Conservation (phyloP, 2,329 filamentous ascomycete genomes). For the Rhinocladiella mackenziei region DNA sequence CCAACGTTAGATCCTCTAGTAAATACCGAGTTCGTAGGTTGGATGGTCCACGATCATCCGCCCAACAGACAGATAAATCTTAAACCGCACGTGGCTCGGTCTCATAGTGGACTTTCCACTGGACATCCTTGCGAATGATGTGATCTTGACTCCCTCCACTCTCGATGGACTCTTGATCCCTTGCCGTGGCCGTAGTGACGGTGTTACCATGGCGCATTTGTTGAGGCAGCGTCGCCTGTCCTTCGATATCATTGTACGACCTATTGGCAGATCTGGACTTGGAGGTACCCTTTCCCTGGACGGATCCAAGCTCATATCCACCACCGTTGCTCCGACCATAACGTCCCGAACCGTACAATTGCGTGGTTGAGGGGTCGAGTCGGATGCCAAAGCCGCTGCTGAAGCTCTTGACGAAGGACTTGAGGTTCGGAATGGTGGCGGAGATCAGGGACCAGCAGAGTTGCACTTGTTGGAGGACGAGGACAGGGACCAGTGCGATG, state of each 20-base stretch:
- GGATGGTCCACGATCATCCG: too few species aligned
- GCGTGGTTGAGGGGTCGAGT: conserved; percentile 20
- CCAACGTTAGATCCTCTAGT: too few species aligned
- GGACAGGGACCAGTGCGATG: conserved; percentile 33
- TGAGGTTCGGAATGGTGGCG: conserved; percentile 42
- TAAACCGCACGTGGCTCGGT: too few species aligned
- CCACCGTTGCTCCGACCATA: conserved; percentile 1
- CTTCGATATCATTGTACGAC: conserved; percentile 19
- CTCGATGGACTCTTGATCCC: conserved; percentile 24
- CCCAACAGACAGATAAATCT: too few species aligned
- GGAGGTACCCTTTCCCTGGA: conserved; percentile 10
- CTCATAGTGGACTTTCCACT: conserved; percentile 26
- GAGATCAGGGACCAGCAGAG: conserved; percentile 42
- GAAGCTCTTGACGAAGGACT: conserved; percentile 41
- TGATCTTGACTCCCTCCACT: conserved; percentile 24
- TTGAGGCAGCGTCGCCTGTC: conserved; percentile 3
- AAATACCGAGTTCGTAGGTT: too few species aligned
- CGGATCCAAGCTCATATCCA: conserved; percentile 14
- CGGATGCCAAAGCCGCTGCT: conserved; percentile 38
- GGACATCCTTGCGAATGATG: conserved; percentile 27
- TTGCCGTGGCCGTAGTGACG: not conserved
- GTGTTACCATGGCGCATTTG: conserved; percentile 5
- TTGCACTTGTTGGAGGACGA: conserved; percentile 38
- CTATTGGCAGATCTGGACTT: conserved; percentile 15
- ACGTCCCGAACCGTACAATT: conserved; percentile 17